These are phyloP conservation scores for carrot (Daucus carota) DNA, from an alignment of 129 eudicot genomes.

Conservation along the genomic window DNA sequence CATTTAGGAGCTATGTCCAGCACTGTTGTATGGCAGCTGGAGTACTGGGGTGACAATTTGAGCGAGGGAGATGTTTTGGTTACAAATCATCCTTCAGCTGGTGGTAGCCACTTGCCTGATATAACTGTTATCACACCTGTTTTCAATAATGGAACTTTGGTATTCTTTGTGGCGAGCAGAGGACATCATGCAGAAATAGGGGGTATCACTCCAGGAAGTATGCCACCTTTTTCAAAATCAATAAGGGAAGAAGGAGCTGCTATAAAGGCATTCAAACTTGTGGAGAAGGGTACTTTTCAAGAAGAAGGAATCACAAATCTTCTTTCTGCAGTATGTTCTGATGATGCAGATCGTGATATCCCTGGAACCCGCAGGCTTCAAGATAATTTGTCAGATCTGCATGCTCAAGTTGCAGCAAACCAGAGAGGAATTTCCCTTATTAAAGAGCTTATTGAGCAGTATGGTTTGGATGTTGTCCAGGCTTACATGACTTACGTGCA, in stretches of 20 bases:
- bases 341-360: conserved; percentile 37
- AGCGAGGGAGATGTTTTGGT: conserved; percentile 88
- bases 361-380: conserved; percentile 93
- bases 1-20: conserved; percentile 99
- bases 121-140: conserved; percentile 93
- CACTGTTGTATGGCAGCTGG: conserved; percentile 87
- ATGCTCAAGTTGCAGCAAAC: conserved; percentile 94
- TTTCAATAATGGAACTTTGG: conserved; percentile 56
- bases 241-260: conserved; percentile 98
- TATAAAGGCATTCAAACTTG: conserved; percentile 90
- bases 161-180: conserved; percentile 93
- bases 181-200: conserved; percentile 99
- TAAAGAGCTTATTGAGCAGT: conserved; percentile 86
- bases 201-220: conserved; percentile 97
- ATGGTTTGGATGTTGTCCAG: conserved; percentile 78
- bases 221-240: conserved; percentile 95
- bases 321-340: conserved; percentile 46
- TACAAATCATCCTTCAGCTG: conserved; percentile 90
- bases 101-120: conserved; percentile 97
- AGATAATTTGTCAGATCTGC: conserved; percentile 94
- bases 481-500: conserved; percentile 94
- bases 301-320: conserved; percentile 87
- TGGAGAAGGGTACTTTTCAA: conserved; percentile 82
- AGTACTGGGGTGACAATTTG: conserved; percentile 78
- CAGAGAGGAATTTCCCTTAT: conserved; percentile 94